phyloP scores from a whole-genome alignment of 1,284 basidiomycete genomes.

The Vanrija pseudolonga region DNA sequence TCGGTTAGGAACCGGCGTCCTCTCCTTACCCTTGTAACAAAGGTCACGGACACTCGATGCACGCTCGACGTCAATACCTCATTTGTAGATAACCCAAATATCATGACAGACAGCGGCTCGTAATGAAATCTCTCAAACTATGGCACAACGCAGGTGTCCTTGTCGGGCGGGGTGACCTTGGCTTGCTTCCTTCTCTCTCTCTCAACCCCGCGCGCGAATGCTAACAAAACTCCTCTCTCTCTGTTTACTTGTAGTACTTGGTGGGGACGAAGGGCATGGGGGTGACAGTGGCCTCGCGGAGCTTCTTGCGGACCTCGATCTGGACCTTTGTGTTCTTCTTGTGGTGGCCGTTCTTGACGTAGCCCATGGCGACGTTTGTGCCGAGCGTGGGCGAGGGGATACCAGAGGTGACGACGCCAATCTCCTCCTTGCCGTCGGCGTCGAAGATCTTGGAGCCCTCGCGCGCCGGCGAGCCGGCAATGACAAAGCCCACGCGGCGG shows the following conservation, averaged over 20 bases:
- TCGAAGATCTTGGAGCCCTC: slow-evolving; percentile 77
- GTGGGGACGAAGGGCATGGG: slow-evolving; percentile 51
- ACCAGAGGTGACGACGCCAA: slow-evolving; percentile 83
- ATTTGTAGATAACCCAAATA: no score
- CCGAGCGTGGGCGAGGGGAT: slow-evolving; percentile 89
- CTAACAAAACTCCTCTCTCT: neutral
- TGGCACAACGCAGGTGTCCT: no score
- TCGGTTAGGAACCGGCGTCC: no score
- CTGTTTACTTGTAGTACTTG: slow-evolving; percentile 47
- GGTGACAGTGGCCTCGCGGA: slow-evolving; percentile 43
- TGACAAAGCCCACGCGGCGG: slow-evolving; percentile 76
- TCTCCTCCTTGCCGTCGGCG: slow-evolving; percentile 56
- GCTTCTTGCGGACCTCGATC: slow-evolving; percentile 50
- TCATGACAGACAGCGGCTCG: no score
- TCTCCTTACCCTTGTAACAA: no score
- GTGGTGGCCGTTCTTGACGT: slow-evolving; percentile 74
- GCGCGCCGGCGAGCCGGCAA: slow-evolving; percentile 82
- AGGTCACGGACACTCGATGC: no score
- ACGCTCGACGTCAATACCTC: no score
- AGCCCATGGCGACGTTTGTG: slow-evolving; percentile 95
- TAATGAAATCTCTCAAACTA: no score
- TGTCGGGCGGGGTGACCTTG: no score
- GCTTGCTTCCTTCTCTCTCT: no score
- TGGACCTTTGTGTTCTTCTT: slow-evolving; percentile 77
- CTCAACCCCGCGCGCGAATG: no score